Evolutionary conservation across 2,329 filamentous ascomycete species (phyloP).

Genomic region (Fusarium tricinctum): DNA sequence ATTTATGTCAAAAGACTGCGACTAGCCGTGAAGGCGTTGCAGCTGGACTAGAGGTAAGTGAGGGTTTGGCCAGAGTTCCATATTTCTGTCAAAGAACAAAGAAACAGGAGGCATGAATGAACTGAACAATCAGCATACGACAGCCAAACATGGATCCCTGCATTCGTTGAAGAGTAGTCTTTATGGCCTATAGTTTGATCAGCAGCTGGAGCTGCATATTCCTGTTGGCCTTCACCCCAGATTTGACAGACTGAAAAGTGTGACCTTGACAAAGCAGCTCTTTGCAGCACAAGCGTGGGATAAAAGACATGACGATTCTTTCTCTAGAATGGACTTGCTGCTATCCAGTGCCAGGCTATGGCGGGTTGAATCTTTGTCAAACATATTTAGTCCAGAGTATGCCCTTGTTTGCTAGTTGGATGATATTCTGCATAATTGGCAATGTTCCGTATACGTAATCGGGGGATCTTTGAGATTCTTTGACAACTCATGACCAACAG

Average conservation of each 20-base stretch:
- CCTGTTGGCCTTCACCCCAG: neutral
- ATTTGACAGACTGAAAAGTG: neutral
- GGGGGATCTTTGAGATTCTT: neutral
- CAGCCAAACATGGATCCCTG: neutral
- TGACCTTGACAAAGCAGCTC: neutral
- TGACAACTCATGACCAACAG: neutral
- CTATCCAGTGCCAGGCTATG: neutral
- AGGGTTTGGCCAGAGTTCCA: neutral
- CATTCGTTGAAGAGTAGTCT: neutral
- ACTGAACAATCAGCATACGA: neutral
- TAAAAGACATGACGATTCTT: no score
- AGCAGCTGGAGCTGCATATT: neutral
- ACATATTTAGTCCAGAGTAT: no score
- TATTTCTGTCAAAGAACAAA: neutral
- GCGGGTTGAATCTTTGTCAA: neutral
- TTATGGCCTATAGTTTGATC: neutral
- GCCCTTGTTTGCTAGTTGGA: neutral
- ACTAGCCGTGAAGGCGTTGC: neutral
- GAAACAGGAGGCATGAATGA: neutral
- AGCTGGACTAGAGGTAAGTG: neutral
- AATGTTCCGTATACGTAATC: accelerated
- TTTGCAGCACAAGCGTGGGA: neutral
- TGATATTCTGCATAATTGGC: neutral
- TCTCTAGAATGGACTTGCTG: neutral
- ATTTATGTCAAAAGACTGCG: neutral